Conservation (phyloP, 2,329 filamentous ascomycete species). For the Beauveria sp. region DNA sequence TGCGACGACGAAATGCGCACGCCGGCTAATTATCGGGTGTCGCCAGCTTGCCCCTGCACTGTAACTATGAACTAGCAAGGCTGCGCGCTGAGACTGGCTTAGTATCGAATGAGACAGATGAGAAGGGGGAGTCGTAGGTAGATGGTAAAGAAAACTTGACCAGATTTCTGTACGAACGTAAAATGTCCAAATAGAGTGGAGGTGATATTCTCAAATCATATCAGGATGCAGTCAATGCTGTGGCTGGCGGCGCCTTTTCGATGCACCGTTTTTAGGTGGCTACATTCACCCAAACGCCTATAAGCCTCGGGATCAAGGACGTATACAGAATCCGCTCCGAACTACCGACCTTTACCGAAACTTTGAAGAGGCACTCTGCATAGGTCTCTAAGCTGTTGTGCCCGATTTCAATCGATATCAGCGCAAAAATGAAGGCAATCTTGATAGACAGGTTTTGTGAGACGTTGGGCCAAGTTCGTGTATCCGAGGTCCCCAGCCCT, state of each 20-base stretch:
- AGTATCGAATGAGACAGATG: no score
- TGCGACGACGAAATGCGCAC: slow-evolving; percentile 5
- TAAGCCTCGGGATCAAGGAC: not conserved
- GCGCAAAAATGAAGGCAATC: slow-evolving; percentile 22
- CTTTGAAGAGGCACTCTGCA: not conserved
- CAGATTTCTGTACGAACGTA: not conserved
- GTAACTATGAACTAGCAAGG: not conserved
- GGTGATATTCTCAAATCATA: not conserved
- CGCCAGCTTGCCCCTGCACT: not conserved
- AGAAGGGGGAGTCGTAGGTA: not conserved
- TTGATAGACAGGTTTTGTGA: slow-evolving; percentile 20
- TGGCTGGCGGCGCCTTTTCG: not conserved
- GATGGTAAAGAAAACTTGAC: no score
- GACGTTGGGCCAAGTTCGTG: slow-evolving; percentile 18
- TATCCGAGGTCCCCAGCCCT: slow-evolving; percentile 19
- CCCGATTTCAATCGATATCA: not conserved
- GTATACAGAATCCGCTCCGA: not conserved
- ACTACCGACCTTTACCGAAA: not conserved
- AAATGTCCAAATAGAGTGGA: no score
- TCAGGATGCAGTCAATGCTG: not conserved
- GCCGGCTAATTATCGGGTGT: slow-evolving; percentile 15
- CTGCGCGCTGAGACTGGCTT: no score
- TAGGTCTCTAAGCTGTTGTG: not conserved
- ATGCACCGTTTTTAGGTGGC: not conserved
- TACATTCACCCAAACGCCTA: not conserved